These are phyloP conservation scores for Achlya hypogyna DNA, from an alignment of 352 stramenopile genomes.

Conservation along the genomic window DNA sequence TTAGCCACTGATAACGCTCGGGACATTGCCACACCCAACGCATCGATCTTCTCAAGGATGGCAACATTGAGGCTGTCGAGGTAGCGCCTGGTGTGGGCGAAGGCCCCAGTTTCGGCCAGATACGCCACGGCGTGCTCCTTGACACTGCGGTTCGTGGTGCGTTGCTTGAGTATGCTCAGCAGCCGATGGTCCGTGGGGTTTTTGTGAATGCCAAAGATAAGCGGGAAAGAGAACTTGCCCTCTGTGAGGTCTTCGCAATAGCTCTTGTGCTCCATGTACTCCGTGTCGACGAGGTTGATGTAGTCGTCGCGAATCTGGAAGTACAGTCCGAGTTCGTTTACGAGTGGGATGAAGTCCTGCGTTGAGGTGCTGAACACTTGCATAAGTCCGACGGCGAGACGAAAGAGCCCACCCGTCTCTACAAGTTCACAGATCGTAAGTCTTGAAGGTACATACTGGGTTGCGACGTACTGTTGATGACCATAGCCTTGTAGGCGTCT, in stretches of 20 bases:
- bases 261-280: slow-evolving; percentile 97
- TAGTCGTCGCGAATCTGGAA: slow-evolving; percentile 98
- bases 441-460: background rate
- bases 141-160: slow-evolving; percentile 91
- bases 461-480: slow-evolving; percentile 84
- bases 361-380: slow-evolving; percentile 71
- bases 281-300: slow-evolving; percentile 92
- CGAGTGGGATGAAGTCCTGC: slow-evolving; percentile 78
- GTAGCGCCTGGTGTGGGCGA: slow-evolving; percentile 23
- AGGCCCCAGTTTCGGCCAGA: slow-evolving; percentile 38
- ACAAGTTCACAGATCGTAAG: background rate
- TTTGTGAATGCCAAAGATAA: slow-evolving; percentile 72
- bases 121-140: slow-evolving; percentile 91
- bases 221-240: slow-evolving; percentile 93
- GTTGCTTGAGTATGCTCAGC: slow-evolving; percentile 94
- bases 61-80: slow-evolving; percentile 19
- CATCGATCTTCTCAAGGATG: slow-evolving; percentile 19
- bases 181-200: slow-evolving; percentile 78
- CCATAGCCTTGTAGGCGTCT: slow-evolving; percentile 91
- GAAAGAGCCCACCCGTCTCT: slow-evolving; percentile 95
- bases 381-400: slow-evolving; percentile 93
- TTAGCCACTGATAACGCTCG: no score
- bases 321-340: slow-evolving; percentile 93
- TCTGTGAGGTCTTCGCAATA: slow-evolving; percentile 97
- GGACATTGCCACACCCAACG: slow-evolving; percentile 8